A percentile compares a stretch with the other conserved stretches of the same genome.
These are phyloP conservation scores for Suillus bovinus DNA, from an alignment of 768 basidiomycete genomes.

Conservation along the genomic window DNA sequence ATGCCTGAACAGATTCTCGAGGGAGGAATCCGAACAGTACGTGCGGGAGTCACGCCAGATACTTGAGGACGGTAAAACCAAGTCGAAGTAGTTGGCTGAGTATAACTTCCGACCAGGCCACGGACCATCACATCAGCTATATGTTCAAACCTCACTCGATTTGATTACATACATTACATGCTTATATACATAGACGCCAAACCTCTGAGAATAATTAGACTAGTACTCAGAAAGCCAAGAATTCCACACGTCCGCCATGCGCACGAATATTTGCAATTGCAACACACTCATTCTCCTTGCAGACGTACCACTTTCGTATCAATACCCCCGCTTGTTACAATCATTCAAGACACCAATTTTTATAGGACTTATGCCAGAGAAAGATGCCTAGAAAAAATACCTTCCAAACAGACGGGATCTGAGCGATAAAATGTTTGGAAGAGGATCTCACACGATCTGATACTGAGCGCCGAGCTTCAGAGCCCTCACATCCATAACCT, in stretches of 20 bases:
- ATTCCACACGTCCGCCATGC: too few relatives aligned
- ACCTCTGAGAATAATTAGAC: too few relatives aligned
- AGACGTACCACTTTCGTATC: too few relatives aligned
- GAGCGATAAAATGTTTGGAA: too few relatives aligned
- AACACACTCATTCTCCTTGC: neutral
- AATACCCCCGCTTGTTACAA: constrained; percentile 12
- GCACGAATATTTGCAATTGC: too few relatives aligned
- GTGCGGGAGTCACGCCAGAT: constrained; percentile 61
- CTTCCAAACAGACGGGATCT: constrained; percentile 40
- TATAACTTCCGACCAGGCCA: neutral
- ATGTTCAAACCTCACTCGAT: neutral
- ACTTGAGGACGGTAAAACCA: constrained; percentile 30
- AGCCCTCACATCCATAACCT: neutral
- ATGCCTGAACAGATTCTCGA: constrained; percentile 53
- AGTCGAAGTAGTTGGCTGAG: constrained; percentile 28
- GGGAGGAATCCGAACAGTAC: constrained; percentile 65
- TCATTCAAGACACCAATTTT: constrained; percentile 56
- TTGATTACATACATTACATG: neutral
- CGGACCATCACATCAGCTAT: constrained; percentile 10
- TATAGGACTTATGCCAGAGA: constrained; percentile 76
- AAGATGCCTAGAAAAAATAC: constrained; percentile 51
- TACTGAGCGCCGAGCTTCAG: neutral
- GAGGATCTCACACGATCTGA: neutral
- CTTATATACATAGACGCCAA: too few relatives aligned
- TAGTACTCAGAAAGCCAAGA: too few relatives aligned